Conservation (phyloP, 1,139 yeast genomes). For the Hanseniaspora gamundiae region DNA sequence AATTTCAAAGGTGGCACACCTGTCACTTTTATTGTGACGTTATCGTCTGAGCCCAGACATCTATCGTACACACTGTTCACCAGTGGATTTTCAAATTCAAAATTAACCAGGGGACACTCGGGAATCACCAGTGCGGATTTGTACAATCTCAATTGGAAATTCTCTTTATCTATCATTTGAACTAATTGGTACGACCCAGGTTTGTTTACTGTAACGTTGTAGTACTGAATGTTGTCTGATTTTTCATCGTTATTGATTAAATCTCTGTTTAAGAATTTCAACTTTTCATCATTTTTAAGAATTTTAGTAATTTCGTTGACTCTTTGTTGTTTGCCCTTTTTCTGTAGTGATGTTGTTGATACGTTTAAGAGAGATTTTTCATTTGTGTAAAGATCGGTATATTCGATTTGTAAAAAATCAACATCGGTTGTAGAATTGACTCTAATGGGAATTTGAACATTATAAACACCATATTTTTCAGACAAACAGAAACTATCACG, state of each 20-base stretch:
- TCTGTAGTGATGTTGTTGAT: slow-evolving; percentile 25
- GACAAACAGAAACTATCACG: slow-evolving; percentile 54
- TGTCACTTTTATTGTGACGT: slow-evolving; percentile 41
- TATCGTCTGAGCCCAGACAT: slow-evolving; percentile 52
- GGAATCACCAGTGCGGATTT: slow-evolving; percentile 58
- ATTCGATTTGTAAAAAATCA: slow-evolving; percentile 52
- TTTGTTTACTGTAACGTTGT: slow-evolving; percentile 42
- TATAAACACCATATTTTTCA: slow-evolving; percentile 22
- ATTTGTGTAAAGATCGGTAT: slow-evolving; percentile 45
- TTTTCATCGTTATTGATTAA: slow-evolving; percentile 1
- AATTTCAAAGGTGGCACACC: slow-evolving; percentile 73
- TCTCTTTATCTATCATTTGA: slow-evolving; percentile 53
- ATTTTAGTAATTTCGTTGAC: slow-evolving; percentile 1
- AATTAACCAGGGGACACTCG: slow-evolving; percentile 62
- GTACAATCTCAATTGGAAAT: slow-evolving; percentile 49
- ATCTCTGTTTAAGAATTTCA: slow-evolving; percentile 29
- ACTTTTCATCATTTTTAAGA: background rate
- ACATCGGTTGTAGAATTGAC: slow-evolving; percentile 73
- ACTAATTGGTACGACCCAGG: slow-evolving; percentile 68
- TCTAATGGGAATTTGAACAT: slow-evolving; percentile 51
- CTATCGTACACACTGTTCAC: slow-evolving; percentile 28
- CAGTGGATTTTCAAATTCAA: slow-evolving; percentile 21
- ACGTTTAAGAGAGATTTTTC: slow-evolving; percentile 25
- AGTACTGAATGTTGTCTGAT: slow-evolving; percentile 27
- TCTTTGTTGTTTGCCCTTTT: background rate